A percentile compares a stretch with the other conserved stretches of the same genome.
phyloP scores from a whole-genome alignment of 495 filamentous ascomycete genomes.

The Penicillium verhagenii region DNA sequence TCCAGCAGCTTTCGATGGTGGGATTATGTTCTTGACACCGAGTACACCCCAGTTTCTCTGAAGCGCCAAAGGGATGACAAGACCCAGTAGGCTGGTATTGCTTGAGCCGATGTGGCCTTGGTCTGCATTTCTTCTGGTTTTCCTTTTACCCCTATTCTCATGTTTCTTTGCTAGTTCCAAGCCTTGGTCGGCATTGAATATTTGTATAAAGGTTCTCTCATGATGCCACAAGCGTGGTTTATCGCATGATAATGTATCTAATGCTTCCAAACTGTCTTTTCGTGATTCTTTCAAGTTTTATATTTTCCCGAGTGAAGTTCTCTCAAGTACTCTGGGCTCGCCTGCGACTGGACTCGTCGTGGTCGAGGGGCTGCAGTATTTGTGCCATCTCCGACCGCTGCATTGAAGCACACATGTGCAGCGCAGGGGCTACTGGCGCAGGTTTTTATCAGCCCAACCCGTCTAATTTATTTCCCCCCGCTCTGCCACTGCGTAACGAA shows the following conservation, averaged over 20 bases:
- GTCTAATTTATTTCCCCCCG: too few relatives aligned
- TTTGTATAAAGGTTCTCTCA: not conserved
- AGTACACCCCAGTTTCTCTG: slow-evolving; percentile 82
- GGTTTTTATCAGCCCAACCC: too few relatives aligned
- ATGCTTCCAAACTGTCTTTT: not conserved
- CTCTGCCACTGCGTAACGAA: too few relatives aligned
- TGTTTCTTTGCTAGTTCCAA: not conserved
- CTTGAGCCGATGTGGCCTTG: not conserved
- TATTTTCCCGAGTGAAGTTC: not conserved
- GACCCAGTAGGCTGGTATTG: not conserved
- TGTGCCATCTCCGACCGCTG: too few relatives aligned
- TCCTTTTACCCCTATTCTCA: not conserved
- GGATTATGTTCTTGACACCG: slow-evolving; percentile 92
- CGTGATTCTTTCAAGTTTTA: not conserved
- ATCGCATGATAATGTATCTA: not conserved
- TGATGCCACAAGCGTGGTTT: not conserved
- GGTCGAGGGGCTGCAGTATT: too few relatives aligned
- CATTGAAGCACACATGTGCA: too few relatives aligned
- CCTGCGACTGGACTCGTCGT: too few relatives aligned
- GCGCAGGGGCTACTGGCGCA: too few relatives aligned
- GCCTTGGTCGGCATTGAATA: not conserved
- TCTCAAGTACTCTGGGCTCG: not conserved
- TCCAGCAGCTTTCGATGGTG: slow-evolving; percentile 98
- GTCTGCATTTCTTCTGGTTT: not conserved
- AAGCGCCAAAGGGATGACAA: slow-evolving; percentile 65